Base-by-base conservation (phyloP, 1,284 basidiomycete species). In the Leucoagaricus sp. region DNA sequence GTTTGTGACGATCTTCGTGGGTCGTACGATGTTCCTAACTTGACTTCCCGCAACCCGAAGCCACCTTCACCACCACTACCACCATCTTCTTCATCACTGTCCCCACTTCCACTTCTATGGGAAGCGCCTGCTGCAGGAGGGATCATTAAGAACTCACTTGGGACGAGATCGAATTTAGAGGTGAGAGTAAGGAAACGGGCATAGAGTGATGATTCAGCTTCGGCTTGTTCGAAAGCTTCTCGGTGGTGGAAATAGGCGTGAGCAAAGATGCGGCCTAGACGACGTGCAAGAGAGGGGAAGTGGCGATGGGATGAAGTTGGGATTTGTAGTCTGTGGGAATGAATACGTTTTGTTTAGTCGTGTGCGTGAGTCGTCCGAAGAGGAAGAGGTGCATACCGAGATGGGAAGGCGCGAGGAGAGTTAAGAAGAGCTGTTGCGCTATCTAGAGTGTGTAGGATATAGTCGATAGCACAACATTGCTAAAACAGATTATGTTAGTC, bases 391-490 rank as follows among this genome's bases (percentile, higher is more conserved):
- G 58, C 76, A 59, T 65, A 92, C 87, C 94, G 80, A 17, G 92
- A 95, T 4, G 96, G 96, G 67, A 99, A 98, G 15, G 93, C 89
- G 50, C 92, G 82, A 3, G 94, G 86, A 2, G 93, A 96, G 72
- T 95, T 96, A 52, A 98, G 81, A n/a, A 97, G 81, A 1, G 93
- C 92, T 0, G 94, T 94, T 4, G 95, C 94, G 61, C 91, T 94
- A 74, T 98, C 96, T 12, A 97, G 79, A 0, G 95, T 96, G 71
- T 98, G 96, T 7, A 95, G 77, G 59, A 96, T 97, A 72, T 98
- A 98, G 77, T 98, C 96, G 56, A 98, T 96, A 1, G 96, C 96
- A 68, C 93, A 96, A 74, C 96, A 99, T 84, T 94, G 89, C 84
- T 91, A 25, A 54, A 57, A 38, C 13, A 26, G 33, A 57, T 60